Evolutionary conservation across 805 yeast species (phyloP).

Genomic region (Kregervanrija pseudodelftensis): DNA sequence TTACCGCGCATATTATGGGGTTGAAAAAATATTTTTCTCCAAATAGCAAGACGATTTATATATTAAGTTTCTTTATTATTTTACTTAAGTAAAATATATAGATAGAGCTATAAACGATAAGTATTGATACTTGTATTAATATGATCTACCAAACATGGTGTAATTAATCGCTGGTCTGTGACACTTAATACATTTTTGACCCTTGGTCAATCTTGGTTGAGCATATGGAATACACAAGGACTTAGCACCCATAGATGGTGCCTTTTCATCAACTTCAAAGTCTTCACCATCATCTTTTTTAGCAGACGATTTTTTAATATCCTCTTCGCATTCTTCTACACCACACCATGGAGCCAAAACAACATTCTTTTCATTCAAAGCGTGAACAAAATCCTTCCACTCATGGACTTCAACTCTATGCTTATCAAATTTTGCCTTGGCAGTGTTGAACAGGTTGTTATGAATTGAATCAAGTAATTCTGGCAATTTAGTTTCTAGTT

Average conservation of each 20-base stretch:
- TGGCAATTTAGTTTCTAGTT: constrained; percentile 61
- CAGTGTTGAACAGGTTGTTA: constrained; percentile 60
- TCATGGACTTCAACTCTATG: constrained; percentile 78
- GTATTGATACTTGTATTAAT: constrained; percentile 30
- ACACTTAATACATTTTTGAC: constrained; percentile 86
- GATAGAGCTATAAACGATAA: too few species aligned
- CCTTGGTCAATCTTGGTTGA: constrained; percentile 75
- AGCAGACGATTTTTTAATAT: constrained; percentile 85
- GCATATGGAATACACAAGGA: constrained; percentile 93
- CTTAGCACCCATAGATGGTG: constrained; percentile 99
- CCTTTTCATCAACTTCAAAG: constrained; percentile 85
- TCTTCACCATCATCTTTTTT: constrained; percentile 76
- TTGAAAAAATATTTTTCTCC: too few species aligned
- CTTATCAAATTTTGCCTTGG: constrained; percentile 74
- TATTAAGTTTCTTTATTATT: too few species aligned
- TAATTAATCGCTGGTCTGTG: constrained; percentile 66
- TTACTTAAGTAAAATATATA: too few species aligned
- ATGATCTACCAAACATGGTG: constrained; percentile 97
- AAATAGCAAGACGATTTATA: too few species aligned
- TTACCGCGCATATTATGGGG: too few species aligned
- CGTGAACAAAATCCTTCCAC: constrained; percentile 90
- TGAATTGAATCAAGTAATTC: constrained; percentile 80
- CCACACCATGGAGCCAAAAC: constrained; percentile 98
- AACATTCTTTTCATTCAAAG: constrained; percentile 84
- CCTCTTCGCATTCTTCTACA: constrained; percentile 87